Base-by-base conservation (phyloP, 495 filamentous ascomycete genomes). In the Extremus antarcticus region DNA sequence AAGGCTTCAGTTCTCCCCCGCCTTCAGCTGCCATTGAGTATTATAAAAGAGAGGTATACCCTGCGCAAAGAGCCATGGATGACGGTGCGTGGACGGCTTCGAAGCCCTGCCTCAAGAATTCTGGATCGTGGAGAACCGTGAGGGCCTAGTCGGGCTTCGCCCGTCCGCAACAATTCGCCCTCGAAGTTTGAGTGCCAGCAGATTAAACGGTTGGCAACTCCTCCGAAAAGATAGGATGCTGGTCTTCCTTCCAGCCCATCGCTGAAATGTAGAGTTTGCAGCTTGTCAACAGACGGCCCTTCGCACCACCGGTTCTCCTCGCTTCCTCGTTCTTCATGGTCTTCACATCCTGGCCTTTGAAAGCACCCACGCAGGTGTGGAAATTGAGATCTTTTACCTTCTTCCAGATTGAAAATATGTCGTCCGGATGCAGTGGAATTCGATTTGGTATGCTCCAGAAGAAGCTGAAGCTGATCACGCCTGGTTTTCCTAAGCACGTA, bases 361-460 rank as follows among this genome's bases (percentile, higher is more conserved):
- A 85, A 3, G 77, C 79, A 0, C 85, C 84, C 59, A 82, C 77
- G 0, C 82, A 80, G 21, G 77, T 76, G 1, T 67, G 69, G 58
- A 86, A 88, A 0, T 80, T 68, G 55, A 79, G 76, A 16, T 69
- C 66, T 66, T 72, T 77, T 22, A 84, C 53, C 0, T 70, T 67
- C 38, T 67, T 63, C 74, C 74, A 78, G 11, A 78, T 76, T 24
- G 56, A 50, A 23, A 69, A 55, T 29, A 84, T 74, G 61, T 76
- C 74, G 23, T 69, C 59, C 4, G 80, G 74, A 17, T 71, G 58
- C 2, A 88, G 74, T 0, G 85, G 85, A 20, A 88, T 87, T 76
- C 82, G 80, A 65, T 89, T 88, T 1, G 85, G 85, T 61, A 83
- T 82, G 21, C 77, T 82, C 81, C 81, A 88, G 79, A 85, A 81